Evolutionary conservation across 2,329 filamentous ascomycete species (phyloP), one percentile per base, ranked within the genome.

Genomic region (Xylariomycetidae sp.): DNA sequence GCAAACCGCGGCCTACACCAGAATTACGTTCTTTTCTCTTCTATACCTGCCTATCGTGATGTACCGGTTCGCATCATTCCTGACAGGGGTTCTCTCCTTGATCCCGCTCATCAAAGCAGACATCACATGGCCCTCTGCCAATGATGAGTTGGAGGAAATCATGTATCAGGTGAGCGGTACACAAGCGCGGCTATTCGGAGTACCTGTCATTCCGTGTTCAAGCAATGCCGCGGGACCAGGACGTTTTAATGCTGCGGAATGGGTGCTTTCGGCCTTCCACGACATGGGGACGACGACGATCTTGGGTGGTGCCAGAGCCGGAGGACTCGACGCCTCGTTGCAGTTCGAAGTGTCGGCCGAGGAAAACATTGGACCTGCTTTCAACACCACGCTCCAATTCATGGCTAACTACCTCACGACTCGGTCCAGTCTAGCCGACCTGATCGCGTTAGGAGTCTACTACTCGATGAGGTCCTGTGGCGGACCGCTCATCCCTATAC

Each of bases 71-170:
- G 26, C 38, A 8, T 35, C 42, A 19, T 32, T 54, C 18, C 40
- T 64, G 29, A 41, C 64, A 32, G 54, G 50, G 41, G 43, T 65
- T 35, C 45, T 65, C 28, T 60, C 56, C 39, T 51, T 68, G 34
- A 56, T 54, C 29, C 43, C 49, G 19, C 42, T 54, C 38, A 50
- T 50, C 30, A 40, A 44, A 29, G 67, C 72, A 16, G 67, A 71
- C 42, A 71, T 70, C 19, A 80, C 74, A 47, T 81, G 76, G 76
- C 76, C 76, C 2, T 68, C 72, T 2, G 48, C 63, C 10, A 66
- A 66, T 13, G 76, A 81, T 46, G 75, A 80, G 50, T 58, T 81
- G 38, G 76, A 81, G 54, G 76, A 79, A 52, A 70, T 79, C 43
- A 73, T 80, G 63, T 76, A 69, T 48, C 70, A 79, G 45, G 68